These are phyloP conservation scores for Ogataea glucozyma DNA, from an alignment of 805 yeast species.

Conservation along the genomic window DNA sequence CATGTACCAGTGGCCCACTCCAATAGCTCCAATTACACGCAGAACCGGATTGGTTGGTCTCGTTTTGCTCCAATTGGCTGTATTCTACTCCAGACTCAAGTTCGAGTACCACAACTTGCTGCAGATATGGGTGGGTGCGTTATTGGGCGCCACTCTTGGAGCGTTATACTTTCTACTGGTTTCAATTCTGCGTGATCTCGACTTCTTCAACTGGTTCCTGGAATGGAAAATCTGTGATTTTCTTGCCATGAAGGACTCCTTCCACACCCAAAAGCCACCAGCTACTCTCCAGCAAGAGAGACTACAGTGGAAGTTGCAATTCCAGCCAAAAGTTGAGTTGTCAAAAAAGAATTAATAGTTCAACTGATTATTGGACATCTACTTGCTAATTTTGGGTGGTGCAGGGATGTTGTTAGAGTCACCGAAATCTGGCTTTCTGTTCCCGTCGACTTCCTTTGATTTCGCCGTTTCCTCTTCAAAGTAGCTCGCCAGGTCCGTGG, in stretches of 20 bases:
- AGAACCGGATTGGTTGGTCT: slow-evolving; percentile 33
- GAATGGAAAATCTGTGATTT: slow-evolving; percentile 52
- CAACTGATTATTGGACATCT: too few relatives aligned
- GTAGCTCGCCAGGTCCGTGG: slow-evolving; percentile 38
- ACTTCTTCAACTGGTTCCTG: slow-evolving; percentile 66
- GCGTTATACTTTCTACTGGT: slow-evolving; percentile 54
- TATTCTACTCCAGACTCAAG: slow-evolving; percentile 73
- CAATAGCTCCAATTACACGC: slow-evolving; percentile 33
- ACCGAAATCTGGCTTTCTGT: slow-evolving; percentile 26
- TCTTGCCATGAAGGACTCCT: slow-evolving; percentile 62
- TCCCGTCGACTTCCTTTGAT: slow-evolving; percentile 41
- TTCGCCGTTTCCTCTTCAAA: slow-evolving; percentile 44
- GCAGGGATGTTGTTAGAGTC: too few relatives aligned
- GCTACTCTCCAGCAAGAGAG: slow-evolving; percentile 27
- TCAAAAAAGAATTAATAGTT: too few relatives aligned
- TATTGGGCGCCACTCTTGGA: slow-evolving; percentile 64
- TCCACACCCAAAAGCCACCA: slow-evolving; percentile 22
- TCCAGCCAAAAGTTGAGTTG: slow-evolving; percentile 1
- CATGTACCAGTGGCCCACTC: slow-evolving; percentile 42
- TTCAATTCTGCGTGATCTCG: slow-evolving; percentile 60
- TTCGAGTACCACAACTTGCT: slow-evolving; percentile 70
- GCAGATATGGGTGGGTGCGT: slow-evolving; percentile 75
- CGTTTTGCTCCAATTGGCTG: slow-evolving; percentile 37
- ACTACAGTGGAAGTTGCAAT: slow-evolving; percentile 26
- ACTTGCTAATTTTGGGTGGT: too few relatives aligned